Percentiles rank a stretch among this genome's conserved stretches.
These are phyloP conservation scores for Globisporangium okanoganense DNA, from an alignment of 352 stramenopile genomes.

Conservation along the genomic window DNA sequence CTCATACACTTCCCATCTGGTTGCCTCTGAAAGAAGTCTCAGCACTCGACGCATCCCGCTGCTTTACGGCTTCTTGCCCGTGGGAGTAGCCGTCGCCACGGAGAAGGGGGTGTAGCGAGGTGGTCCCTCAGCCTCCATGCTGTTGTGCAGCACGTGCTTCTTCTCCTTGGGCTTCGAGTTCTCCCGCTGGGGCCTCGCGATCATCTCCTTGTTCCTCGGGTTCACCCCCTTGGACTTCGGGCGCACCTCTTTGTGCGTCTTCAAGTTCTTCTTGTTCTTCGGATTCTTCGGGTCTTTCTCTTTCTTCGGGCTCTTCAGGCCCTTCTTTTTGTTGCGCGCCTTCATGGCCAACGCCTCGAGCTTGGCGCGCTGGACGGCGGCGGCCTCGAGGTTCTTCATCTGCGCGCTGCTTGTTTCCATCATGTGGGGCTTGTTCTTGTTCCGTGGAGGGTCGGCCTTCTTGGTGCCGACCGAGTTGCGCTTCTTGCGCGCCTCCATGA, in stretches of 20 bases:
- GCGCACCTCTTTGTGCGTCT: too few species aligned
- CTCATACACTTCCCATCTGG: neutral
- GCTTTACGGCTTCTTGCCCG: neutral
- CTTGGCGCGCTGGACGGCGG: neutral
- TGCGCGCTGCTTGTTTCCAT: neutral
- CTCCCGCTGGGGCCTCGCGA: too few species aligned
- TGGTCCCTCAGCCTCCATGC: neutral
- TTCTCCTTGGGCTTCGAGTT: neutral
- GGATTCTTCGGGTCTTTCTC: too few species aligned
- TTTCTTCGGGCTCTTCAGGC: neutral
- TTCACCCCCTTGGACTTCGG: too few species aligned
- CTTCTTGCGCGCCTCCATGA: slow-evolving; percentile 1
- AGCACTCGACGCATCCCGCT: neutral
- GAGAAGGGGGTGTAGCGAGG: neutral
- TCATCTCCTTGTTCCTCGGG: neutral
- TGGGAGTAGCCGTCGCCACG: too few species aligned
- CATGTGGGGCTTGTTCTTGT: neutral
- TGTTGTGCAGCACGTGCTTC: too few species aligned
- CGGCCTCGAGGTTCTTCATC: neutral
- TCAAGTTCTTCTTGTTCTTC: neutral
- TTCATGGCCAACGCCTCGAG: neutral
- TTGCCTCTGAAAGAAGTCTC: neutral
- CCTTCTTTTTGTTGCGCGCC: neutral
- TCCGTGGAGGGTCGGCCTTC: too few species aligned
- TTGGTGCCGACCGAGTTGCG: too few species aligned